phyloP scores from a whole-genome alignment of 495 filamentous ascomycete species.

The Bacidia gigantensis region DNA sequence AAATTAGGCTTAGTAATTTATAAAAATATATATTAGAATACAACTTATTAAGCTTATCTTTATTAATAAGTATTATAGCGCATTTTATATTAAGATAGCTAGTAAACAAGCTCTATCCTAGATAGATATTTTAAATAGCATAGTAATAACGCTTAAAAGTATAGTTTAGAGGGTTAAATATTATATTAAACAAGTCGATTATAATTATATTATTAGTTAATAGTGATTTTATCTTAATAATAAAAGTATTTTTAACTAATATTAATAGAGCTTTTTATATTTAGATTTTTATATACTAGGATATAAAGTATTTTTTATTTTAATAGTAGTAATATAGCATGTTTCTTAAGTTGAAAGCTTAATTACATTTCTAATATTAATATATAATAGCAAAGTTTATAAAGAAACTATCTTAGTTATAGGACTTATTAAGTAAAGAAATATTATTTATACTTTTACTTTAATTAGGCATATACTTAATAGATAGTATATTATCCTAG shows the following conservation, averaged over 20 bases:
- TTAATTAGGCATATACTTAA: too few species aligned
- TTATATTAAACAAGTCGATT: too few species aligned
- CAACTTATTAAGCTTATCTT: background rate
- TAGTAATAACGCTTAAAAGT: background rate
- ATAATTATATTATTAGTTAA: background rate
- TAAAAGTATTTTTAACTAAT: background rate
- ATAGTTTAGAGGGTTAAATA: background rate
- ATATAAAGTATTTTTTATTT: background rate
- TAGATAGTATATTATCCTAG: too few species aligned
- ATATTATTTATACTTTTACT: background rate
- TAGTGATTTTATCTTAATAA: background rate
- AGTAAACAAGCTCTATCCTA: background rate
- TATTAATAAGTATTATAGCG: background rate
- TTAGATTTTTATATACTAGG: background rate
- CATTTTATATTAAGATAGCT: background rate
- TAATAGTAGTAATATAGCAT: background rate
- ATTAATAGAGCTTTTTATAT: background rate
- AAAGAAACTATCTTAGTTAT: background rate
- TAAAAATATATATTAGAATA: background rate
- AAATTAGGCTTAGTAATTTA: background rate
- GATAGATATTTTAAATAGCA: background rate
- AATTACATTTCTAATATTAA: background rate
- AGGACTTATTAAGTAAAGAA: slow-evolving; percentile 5
- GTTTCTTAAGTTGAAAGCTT: background rate
- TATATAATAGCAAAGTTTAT: background rate